A percentile compares a stretch with the other conserved stretches of the same genome.
Evolutionary conservation across 2,329 filamentous ascomycete genomes (phyloP).

Genomic region (Proliferodiscus dingleyae): DNA sequence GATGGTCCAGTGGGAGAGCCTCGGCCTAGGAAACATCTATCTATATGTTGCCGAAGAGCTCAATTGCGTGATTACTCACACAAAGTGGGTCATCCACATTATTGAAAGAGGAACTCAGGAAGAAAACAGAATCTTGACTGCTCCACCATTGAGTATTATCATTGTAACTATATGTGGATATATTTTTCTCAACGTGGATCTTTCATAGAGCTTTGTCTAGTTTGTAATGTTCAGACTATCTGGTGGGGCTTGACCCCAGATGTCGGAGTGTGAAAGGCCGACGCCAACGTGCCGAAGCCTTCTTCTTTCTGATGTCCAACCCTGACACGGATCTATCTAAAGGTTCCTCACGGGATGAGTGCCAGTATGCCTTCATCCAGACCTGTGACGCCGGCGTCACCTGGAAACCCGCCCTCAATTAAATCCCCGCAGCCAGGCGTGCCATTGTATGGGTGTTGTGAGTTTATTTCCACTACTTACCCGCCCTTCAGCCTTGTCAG

Average conservation of each 20-base stretch:
- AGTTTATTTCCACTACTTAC: conserved; percentile 25
- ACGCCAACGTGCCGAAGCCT: neutral
- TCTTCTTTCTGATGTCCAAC: neutral
- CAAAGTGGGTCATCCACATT: too few relatives aligned
- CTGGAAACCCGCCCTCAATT: conserved; percentile 39
- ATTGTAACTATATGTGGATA: too few relatives aligned
- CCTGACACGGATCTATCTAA: too few relatives aligned
- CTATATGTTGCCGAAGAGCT: too few relatives aligned
- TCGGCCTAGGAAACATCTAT: neutral
- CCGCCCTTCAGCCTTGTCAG: conserved; percentile 12
- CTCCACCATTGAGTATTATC: too few relatives aligned
- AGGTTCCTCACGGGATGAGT: conserved; percentile 3
- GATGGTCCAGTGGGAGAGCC: neutral
- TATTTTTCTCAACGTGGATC: too few relatives aligned
- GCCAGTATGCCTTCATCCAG: conserved; percentile 26
- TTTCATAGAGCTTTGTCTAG: too few relatives aligned
- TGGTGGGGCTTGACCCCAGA: too few relatives aligned
- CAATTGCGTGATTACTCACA: too few relatives aligned
- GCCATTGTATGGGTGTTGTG: conserved; percentile 62
- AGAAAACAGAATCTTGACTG: too few relatives aligned
- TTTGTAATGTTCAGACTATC: too few relatives aligned
- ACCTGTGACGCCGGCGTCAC: conserved; percentile 29
- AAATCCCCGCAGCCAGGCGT: conserved; percentile 54
- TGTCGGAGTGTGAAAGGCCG: neutral
- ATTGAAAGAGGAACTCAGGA: too few relatives aligned